Evolutionary conservation across 1,284 basidiomycete genomes (phyloP).

Genomic region (Ganoderma resinaceum): DNA sequence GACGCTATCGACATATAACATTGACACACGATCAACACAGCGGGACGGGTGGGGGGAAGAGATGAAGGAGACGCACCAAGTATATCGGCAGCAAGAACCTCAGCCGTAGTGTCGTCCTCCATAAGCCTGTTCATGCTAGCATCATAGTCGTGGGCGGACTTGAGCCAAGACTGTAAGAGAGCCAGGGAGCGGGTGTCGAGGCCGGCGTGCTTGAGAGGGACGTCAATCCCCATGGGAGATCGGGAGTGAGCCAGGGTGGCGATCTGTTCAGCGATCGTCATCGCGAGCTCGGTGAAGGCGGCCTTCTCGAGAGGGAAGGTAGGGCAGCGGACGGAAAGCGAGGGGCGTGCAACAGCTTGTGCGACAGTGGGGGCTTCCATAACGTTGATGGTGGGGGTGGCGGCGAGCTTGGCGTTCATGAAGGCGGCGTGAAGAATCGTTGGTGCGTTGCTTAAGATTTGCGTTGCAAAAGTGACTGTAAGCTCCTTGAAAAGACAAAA

Average conservation of each 20-base stretch:
- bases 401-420: constrained; percentile 33
- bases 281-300: constrained; percentile 34
- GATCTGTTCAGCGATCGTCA: constrained; percentile 37
- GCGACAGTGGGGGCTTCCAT: constrained; percentile 24
- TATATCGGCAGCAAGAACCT: constrained; percentile 32
- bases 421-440: constrained; percentile 29
- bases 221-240: constrained; percentile 32
- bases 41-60: too few relatives aligned
- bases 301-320: constrained; percentile 24
- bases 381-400: constrained; percentile 13
- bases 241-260: constrained; percentile 30
- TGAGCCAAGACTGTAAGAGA: constrained; percentile 30
- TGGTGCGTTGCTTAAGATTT: constrained; percentile 31
- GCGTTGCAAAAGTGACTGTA: constrained; percentile 33
- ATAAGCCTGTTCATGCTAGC: constrained; percentile 31
- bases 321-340: constrained; percentile 28
- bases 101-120: constrained; percentile 30
- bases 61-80: constrained; percentile 18
- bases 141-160: constrained; percentile 33
- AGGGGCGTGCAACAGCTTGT: constrained; percentile 26
- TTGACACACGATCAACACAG: not conserved
- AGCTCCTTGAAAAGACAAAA: constrained; percentile 26
- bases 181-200: constrained; percentile 30
- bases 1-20: constrained; percentile 13
- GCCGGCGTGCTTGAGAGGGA: constrained; percentile 31